These are phyloP conservation scores for Lipomyces kockii DNA, from an alignment of 805 yeast genomes.

Conservation along the genomic window DNA sequence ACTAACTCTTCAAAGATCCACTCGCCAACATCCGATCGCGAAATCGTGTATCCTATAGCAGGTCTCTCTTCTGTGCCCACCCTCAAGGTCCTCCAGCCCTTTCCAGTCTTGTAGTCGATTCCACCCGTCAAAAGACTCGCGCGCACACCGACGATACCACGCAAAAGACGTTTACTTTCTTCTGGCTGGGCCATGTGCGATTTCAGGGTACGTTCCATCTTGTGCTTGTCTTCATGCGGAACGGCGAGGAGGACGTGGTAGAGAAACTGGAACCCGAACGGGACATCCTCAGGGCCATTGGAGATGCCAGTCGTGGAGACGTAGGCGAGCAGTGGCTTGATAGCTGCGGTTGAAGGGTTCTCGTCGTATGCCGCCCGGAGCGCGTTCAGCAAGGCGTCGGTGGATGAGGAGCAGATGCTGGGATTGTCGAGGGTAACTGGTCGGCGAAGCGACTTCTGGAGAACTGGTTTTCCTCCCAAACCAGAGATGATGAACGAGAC, in stretches of 20 bases:
- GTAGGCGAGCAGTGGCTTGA: background rate
- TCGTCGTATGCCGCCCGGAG: background rate
- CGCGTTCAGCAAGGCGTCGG: background rate
- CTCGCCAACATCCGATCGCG: conserved; percentile 2
- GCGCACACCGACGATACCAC: conserved; percentile 5
- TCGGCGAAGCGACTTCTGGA: background rate
- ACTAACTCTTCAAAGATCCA: conserved; percentile 5
- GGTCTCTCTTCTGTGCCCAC: conserved; percentile 1
- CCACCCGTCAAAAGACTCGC: conserved; percentile 2
- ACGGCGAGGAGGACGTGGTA: conserved; percentile 3
- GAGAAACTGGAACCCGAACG: background rate
- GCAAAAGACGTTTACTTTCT: background rate
- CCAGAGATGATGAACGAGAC: background rate
- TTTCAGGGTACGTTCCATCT: background rate
- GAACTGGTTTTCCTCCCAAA: conserved; percentile 6
- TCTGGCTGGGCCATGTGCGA: background rate
- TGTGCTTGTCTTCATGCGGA: conserved; percentile 3
- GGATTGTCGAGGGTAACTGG: background rate
- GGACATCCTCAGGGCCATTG: conserved; percentile 1
- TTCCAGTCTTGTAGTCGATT: background rate
- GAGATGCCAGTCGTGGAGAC: background rate
- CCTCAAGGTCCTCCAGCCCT: conserved; percentile 1
- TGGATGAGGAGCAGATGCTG: conserved; percentile 1
- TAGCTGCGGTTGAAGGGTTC: background rate
- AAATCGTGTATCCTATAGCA: conserved; percentile 2